Evolutionary conservation across 163 green algal genomes (phyloP).

Genomic region (Chlorella variabilis): DNA sequence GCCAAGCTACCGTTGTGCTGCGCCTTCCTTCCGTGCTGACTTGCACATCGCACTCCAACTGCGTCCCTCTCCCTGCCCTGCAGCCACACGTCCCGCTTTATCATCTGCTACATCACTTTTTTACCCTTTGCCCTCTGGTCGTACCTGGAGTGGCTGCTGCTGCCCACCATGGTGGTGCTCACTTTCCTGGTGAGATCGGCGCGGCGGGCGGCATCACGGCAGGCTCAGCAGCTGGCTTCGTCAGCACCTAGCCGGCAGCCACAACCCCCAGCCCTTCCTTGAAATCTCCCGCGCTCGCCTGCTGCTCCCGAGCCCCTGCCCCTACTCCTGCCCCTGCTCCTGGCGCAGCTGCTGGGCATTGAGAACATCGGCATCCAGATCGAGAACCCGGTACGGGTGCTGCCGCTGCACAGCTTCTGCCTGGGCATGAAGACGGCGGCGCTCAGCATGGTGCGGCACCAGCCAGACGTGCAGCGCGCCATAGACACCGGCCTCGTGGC

Average conservation of each 20-base stretch:
- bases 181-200: slow-evolving; percentile 57
- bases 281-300: no score
- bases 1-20: no score
- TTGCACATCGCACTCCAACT: no score
- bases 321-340: no score
- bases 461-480: slow-evolving; percentile 13
- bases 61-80: not conserved
- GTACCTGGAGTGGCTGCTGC: slow-evolving; percentile 57
- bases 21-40: no score
- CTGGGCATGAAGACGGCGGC: slow-evolving; percentile 8
- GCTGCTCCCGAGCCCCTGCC: no score
- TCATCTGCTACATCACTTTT: slow-evolving; percentile 62
- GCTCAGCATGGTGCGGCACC: slow-evolving; percentile 15
- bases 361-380: slow-evolving; percentile 66
- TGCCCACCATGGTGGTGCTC: slow-evolving; percentile 59
- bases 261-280: no score
- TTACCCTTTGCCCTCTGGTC: slow-evolving; percentile 70
- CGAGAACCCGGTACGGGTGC: slow-evolving; percentile 74
- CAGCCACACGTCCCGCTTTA: slow-evolving; percentile 57
- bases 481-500: slow-evolving; percentile 6
- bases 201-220: no score
- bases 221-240: not conserved
- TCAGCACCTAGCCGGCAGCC: no score
- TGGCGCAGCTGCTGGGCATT: slow-evolving; percentile 64
- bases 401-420: slow-evolving; percentile 61